A percentile compares a stretch with the other conserved stretches of the same genome.
These are phyloP conservation scores for Didymella exigua DNA, from an alignment of 2,329 filamentous ascomycete genomes.

Conservation along the genomic window DNA sequence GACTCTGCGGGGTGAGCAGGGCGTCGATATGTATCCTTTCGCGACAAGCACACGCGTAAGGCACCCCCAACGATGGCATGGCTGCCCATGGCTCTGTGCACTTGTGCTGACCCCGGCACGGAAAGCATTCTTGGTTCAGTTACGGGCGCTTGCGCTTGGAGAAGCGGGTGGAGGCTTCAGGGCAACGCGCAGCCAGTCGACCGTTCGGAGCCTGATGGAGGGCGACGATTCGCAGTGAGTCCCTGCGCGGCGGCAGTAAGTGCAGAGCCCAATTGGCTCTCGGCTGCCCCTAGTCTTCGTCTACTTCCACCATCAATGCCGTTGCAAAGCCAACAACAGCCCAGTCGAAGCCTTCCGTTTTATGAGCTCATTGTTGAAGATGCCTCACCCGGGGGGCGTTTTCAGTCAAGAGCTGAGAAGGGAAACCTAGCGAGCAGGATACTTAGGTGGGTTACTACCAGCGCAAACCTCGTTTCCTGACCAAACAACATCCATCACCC, in stretches of 20 bases:
- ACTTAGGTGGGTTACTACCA: conserved; percentile 13
- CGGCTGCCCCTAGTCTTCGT: conserved; percentile 28
- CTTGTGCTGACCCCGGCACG: conserved; percentile 36
- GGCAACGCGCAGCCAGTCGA: conserved; percentile 38
- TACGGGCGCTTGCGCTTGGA: conserved; percentile 47
- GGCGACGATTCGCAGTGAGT: conserved; percentile 44
- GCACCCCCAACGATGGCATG: conserved; percentile 30
- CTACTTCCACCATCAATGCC: conserved; percentile 28
- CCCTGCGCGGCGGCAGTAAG: conserved; percentile 37
- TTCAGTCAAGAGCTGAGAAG: conserved; percentile 32
- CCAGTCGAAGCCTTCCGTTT: conserved; percentile 21
- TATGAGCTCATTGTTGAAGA: conserved; percentile 18
- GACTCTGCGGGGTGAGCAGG: conserved; percentile 33
- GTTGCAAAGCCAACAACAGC: conserved; percentile 30
- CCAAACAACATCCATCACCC: neutral
- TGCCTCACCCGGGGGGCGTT: conserved; percentile 27
- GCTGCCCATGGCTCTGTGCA: conserved; percentile 32
- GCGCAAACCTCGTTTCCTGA: conserved; percentile 22
- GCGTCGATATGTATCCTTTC: conserved; percentile 42
- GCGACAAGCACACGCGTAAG: conserved; percentile 31
- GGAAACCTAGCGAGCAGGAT: conserved; percentile 28
- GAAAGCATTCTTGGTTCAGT: conserved; percentile 34
- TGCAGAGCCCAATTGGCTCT: conserved; percentile 36
- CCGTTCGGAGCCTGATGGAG: conserved; percentile 36
- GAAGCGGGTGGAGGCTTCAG: conserved; percentile 41